phyloP scores from a whole-genome alignment of 345 rosid genomes.

The Brassica carinata region DNA sequence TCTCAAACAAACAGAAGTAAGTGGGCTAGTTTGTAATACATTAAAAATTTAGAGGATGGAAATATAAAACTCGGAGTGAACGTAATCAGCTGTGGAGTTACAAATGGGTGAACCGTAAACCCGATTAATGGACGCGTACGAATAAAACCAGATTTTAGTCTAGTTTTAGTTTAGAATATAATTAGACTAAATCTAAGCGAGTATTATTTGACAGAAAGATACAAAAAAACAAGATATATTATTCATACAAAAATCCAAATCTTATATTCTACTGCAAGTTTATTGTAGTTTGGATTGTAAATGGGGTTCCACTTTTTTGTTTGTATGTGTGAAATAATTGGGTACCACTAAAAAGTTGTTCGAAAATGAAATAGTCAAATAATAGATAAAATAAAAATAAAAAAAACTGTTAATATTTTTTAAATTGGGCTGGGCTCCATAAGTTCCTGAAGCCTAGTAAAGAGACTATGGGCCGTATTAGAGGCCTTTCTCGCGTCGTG shows the following conservation, averaged over 20 bases:
- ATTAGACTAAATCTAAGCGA: not conserved
- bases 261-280: not conserved
- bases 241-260: not conserved
- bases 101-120: too few species aligned
- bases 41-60: not conserved
- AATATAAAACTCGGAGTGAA: not conserved
- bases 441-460: not conserved
- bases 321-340: not conserved
- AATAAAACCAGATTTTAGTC: not conserved
- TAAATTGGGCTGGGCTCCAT: not conserved
- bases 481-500: not conserved
- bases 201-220: not conserved
- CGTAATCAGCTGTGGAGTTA: not conserved
- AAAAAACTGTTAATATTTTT: not conserved
- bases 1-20: not conserved
- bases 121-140: not conserved
- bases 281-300: not conserved
- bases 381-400: not conserved
- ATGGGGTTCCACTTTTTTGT: constrained; percentile 20
- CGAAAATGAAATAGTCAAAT: constrained; percentile 6
- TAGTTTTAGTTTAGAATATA: not conserved
- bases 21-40: not conserved
- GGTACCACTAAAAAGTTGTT: constrained; percentile 21
- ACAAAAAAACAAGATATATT: not conserved
- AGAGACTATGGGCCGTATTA: not conserved